A percentile compares a stretch with the other conserved stretches of the same genome.
These are phyloP conservation scores for Aquanectria penicillioides DNA, from an alignment of 2,329 filamentous ascomycete genomes.

Conservation along the genomic window DNA sequence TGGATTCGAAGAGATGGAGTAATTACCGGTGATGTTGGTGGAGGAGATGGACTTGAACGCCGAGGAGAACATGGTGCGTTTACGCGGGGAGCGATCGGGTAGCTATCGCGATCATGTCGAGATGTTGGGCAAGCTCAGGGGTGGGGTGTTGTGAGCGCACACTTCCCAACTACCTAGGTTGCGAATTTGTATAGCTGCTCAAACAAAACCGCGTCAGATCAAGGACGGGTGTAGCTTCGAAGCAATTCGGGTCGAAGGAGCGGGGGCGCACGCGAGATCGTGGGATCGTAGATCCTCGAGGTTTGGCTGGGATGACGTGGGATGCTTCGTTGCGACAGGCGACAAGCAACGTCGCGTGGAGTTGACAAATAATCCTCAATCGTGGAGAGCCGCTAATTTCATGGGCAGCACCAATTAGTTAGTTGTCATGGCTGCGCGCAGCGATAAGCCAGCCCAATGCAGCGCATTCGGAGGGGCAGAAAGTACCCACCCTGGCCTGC, in stretches of 20 bases:
- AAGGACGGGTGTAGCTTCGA: no score
- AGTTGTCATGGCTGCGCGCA: not conserved
- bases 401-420: not conserved
- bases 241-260: slow-evolving; percentile 11
- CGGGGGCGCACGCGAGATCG: slow-evolving; percentile 17
- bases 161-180: not conserved
- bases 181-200: not conserved
- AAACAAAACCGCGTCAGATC: no score
- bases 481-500: not conserved
- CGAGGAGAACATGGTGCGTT: slow-evolving; percentile 81
- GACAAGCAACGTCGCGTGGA: slow-evolving; percentile 24
- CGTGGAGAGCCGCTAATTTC: not conserved
- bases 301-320: slow-evolving; percentile 29
- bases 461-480: slow-evolving; percentile 13
- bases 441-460: slow-evolving; percentile 13
- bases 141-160: slow-evolving; percentile 11
- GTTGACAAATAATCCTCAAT: slow-evolving; percentile 37
- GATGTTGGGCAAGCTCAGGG: slow-evolving; percentile 17
- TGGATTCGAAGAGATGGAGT: slow-evolving; percentile 79
- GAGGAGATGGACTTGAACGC: slow-evolving; percentile 93
- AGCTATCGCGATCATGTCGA: slow-evolving; percentile 42
- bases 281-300: slow-evolving; percentile 12
- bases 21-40: slow-evolving; percentile 91
- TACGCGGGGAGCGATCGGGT: slow-evolving; percentile 26
- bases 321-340: slow-evolving; percentile 16